Evolutionary conservation across 1,284 basidiomycete species (phyloP), one percentile per base, ranked within the genome.

Genomic region (Cutaneotrichosporon mucoides): DNA sequence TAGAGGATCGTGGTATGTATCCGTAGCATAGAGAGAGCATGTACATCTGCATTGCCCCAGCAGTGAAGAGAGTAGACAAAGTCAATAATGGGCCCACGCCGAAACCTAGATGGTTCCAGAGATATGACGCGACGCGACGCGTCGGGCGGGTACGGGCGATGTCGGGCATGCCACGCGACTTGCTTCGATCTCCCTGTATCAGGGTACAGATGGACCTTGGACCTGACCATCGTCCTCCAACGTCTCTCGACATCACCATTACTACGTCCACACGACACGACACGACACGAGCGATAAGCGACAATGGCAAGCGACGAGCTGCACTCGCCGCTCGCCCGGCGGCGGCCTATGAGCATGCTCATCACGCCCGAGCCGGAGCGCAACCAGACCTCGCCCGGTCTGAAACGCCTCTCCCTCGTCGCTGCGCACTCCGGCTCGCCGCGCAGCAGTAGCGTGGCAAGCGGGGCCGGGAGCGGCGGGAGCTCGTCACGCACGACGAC

Each of bases 391-490:
- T 2, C 56, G 45, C 40, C 35, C 36, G 7, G 53, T 60, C 16
- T 69, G 36, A 69, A 69, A 43, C 63, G 67, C 11, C 56, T 69
- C 13, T 65, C 62, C 0, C 60, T 69, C 9, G 57, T 67, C 11
- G 48, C 64, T 42, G 35, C 44, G 52, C 52, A 44, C 6, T 13
- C 16, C 35, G 36, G 24, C 3, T 45, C 40, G 48, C 55, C 40
- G 9, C 24, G 24, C 24, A 24, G 24, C 24, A 24, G 24, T 3
- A 40, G 38, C 33, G n/a, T 10, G 35, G 13, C 15, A 15, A 42
- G 8, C 24, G 24, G 24, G 24, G 15, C 38, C 36, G 50, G 38
- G n/a, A 40, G 24, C 5, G 41, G 15, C 15, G 57, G 24, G n/a
- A 35, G n/a, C 12, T 12, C 9, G 9, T 8, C 9, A 5, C 38